phyloP scores from a whole-genome alignment of 352 stramenopile species.

The Phytophthora parvispora region DNA sequence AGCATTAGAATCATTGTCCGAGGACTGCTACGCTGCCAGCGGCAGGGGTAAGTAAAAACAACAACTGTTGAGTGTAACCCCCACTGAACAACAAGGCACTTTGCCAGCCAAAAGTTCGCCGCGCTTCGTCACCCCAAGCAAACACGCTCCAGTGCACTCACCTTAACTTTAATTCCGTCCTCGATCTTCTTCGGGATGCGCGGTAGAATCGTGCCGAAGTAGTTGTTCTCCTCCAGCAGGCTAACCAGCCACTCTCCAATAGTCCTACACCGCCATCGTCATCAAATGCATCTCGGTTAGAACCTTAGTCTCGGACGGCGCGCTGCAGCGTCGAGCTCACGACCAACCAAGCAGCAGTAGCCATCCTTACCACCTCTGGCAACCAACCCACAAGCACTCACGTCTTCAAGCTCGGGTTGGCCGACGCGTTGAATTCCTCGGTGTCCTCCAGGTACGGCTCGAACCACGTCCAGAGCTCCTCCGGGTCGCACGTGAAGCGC shows the following conservation, averaged over 20 bases:
- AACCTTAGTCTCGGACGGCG: constrained; percentile 9
- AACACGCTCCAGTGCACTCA: constrained; percentile 25
- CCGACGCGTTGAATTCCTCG: constrained; percentile 93
- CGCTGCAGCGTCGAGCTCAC: constrained; percentile 24
- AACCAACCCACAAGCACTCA: constrained; percentile 35
- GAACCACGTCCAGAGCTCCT: constrained; percentile 96
- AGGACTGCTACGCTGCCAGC: background rate
- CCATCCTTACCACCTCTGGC: constrained; percentile 40
- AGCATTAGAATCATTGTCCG: background rate
- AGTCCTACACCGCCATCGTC: constrained; percentile 63
- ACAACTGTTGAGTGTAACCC: constrained; percentile 15
- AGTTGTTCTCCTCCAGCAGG: constrained; percentile 96
- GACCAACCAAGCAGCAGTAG: constrained; percentile 23
- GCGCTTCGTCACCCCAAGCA: background rate
- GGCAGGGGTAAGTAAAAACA: background rate
- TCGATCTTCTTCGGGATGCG: constrained; percentile 97
- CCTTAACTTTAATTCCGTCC: constrained; percentile 97
- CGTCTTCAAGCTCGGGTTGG: constrained; percentile 86
- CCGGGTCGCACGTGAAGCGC: constrained; percentile 95
- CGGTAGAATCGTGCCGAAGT: constrained; percentile 97
- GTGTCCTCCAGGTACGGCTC: constrained; percentile 97
- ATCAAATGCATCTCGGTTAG: constrained; percentile 15
- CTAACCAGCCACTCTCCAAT: constrained; percentile 94
- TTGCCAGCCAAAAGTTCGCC: constrained; percentile 1
- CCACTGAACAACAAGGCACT: constrained; percentile 34